Percentiles rank a stretch among this genome's conserved stretches.
phyloP scores from a whole-genome alignment of 164 flowering plant species.

The Tinospora cordifolia region DNA sequence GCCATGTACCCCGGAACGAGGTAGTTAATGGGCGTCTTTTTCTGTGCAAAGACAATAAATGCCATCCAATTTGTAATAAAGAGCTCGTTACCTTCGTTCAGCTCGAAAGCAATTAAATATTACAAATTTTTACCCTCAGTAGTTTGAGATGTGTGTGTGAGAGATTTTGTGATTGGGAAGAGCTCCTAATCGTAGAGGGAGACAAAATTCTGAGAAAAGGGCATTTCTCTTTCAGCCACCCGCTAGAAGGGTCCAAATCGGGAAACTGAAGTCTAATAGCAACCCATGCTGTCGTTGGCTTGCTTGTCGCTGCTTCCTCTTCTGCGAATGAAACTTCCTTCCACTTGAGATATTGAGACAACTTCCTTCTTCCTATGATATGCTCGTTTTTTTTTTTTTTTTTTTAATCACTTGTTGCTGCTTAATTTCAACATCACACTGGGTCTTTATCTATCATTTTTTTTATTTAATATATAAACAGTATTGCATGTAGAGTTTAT shows the following conservation, averaged over 20 bases:
- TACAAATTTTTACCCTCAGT: not conserved
- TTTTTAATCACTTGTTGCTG: too few relatives aligned
- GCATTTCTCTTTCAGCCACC: not conserved
- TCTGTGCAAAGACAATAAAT: not conserved
- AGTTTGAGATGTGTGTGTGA: not conserved
- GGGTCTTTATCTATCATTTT: too few relatives aligned
- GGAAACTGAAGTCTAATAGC: too few relatives aligned
- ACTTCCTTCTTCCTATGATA: not conserved
- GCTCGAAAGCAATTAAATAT: too few relatives aligned
- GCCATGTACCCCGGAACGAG: not conserved
- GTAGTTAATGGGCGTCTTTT: not conserved
- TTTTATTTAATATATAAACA: too few relatives aligned
- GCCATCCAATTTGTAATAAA: not conserved
- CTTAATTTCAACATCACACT: too few relatives aligned
- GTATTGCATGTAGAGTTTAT: too few relatives aligned
- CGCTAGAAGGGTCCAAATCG: too few relatives aligned
- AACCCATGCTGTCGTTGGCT: too few relatives aligned
- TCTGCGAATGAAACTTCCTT: not conserved
- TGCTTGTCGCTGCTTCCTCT: too few relatives aligned
- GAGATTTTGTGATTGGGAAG: not conserved
- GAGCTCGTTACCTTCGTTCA: not conserved
- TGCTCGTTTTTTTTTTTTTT: too few relatives aligned
- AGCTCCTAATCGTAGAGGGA: not conserved
- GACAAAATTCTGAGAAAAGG: not conserved
- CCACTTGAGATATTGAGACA: not conserved